These are phyloP conservation scores for Parachlorella kessleri DNA, from an alignment of 139 green algal species.

Conservation along the genomic window DNA sequence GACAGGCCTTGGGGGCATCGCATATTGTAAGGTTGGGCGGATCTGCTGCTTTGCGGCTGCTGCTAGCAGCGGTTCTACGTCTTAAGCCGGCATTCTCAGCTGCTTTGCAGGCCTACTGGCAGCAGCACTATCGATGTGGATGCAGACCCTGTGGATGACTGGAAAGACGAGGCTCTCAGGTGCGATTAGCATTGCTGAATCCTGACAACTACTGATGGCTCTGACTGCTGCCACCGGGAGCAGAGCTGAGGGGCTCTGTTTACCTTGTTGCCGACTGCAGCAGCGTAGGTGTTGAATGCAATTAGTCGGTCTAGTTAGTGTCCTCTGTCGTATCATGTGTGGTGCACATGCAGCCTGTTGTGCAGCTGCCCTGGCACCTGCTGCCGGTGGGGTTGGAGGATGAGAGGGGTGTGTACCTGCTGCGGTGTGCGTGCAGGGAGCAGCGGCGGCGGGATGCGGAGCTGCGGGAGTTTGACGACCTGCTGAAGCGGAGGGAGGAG, in stretches of 20 bases:
- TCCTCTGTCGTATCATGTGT: not conserved
- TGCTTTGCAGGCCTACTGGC: no score
- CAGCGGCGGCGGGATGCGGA: slow-evolving; percentile 11
- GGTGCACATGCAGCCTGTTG: not conserved
- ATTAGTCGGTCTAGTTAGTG: not conserved
- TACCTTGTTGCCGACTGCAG: not conserved
- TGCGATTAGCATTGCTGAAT: no score
- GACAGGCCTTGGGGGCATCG: no score
- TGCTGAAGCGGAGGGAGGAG: slow-evolving; percentile 20
- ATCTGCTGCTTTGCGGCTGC: no score
- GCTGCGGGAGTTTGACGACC: slow-evolving; percentile 33
- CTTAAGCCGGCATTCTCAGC: no score
- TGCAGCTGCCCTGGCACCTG: not conserved
- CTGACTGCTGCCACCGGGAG: no score
- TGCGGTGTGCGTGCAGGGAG: slow-evolving; percentile 13
- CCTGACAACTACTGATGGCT: no score
- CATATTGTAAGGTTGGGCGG: no score
- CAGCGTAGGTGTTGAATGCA: not conserved
- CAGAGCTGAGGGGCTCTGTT: no score
- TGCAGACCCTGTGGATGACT: slow-evolving; percentile 6
- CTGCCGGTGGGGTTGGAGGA: no score
- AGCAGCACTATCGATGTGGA: slow-evolving; percentile 30
- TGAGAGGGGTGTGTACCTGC: no score
- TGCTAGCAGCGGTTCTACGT: no score
- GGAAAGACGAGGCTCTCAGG: not conserved